Conservation (phyloP, 192 early-diverging fungal species). For the Rhizophagus sp. region DNA sequence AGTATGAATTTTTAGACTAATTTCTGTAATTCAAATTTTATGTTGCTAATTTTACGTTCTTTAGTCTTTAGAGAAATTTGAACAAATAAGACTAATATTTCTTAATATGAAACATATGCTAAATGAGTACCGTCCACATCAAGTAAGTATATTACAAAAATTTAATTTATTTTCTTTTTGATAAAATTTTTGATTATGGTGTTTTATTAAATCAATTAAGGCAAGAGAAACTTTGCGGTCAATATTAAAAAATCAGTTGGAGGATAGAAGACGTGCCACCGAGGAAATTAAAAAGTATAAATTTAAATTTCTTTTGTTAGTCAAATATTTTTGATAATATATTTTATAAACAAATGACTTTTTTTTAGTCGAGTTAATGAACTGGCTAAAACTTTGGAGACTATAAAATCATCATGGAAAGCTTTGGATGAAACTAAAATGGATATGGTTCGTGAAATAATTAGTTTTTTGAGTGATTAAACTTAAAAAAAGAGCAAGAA, state of each 20-base stretch:
- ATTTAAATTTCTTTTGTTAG: background rate
- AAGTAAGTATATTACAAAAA: conserved; percentile 43
- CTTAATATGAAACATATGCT: conserved; percentile 83
- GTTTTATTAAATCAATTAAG: conserved; percentile 17
- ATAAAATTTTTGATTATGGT: background rate
- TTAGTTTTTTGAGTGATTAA: too few species aligned
- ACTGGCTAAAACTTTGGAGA: conserved; percentile 6
- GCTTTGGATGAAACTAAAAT: conserved; percentile 13
- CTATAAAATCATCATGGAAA: conserved; percentile 21
- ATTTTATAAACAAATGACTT: too few species aligned
- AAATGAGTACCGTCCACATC: conserved; percentile 82
- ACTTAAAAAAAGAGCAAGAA: too few species aligned
- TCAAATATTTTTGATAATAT: background rate
- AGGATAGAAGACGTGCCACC: conserved; percentile 46
- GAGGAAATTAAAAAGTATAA: conserved; percentile 44
- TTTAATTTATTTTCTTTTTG: background rate
- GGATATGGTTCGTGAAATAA: conserved; percentile 1
- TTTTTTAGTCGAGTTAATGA: conserved; percentile 25
- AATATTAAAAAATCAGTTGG: conserved; percentile 69
- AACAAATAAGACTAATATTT: conserved; percentile 68
- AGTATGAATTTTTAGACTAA: background rate
- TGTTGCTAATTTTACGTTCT: background rate
- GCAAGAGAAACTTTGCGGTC: conserved; percentile 65
- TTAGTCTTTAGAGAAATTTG: conserved; percentile 59
- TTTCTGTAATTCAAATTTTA: background rate